Base-by-base conservation (phyloP, 1,284 basidiomycete species). In the Austroboletus novae-zelandiae region DNA sequence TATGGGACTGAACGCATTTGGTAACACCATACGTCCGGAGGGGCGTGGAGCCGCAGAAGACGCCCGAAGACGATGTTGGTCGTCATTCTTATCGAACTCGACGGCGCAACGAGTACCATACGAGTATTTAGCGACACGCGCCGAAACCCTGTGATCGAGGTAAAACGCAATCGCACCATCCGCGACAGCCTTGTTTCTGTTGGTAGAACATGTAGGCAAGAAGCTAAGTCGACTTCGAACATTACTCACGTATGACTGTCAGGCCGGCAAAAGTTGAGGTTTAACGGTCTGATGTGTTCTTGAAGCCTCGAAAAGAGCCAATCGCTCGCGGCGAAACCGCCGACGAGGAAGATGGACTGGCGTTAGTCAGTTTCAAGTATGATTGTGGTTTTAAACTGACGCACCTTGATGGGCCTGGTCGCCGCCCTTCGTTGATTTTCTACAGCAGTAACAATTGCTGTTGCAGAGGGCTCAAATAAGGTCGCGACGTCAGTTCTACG, bases 231-330 rank as follows among this genome's bases (percentile, higher is more conserved):
- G 0, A 30, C 31, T 2, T 35, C 7, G 15, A 39, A 37, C 1
- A 10, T 17, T 14, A 57, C 74, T 48, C 48, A 78, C 78, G 73
- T 71, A 50, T 76, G 71, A 23, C 63, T 71, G 42, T 79, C 76
- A 13, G 77, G 78, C 3, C 77, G 70, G 52, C 67, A 67, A 31
- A 80, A 62, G 1, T 54, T 57, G 37, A 77, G 45, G 1, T 62
- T 62, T 58, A 72, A 11, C 34, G 61, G 47, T 7, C 45, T 48
- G 13, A 75, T 55, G 11, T 60, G 52, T 0, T 49, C 51, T 39
- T 67, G 60, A 11, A 74, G 48, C 29, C 44, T 55, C 2, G 54
- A 53, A 40, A 68, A 71, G 5, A 74, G 59, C 65, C 65, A 75
- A 30, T 72, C 66, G 17, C 61, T 75, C 4, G 69, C 71, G 0